Conservation (phyloP, 768 basidiomycete genomes). For the Sporobolomyces roseus region DNA sequence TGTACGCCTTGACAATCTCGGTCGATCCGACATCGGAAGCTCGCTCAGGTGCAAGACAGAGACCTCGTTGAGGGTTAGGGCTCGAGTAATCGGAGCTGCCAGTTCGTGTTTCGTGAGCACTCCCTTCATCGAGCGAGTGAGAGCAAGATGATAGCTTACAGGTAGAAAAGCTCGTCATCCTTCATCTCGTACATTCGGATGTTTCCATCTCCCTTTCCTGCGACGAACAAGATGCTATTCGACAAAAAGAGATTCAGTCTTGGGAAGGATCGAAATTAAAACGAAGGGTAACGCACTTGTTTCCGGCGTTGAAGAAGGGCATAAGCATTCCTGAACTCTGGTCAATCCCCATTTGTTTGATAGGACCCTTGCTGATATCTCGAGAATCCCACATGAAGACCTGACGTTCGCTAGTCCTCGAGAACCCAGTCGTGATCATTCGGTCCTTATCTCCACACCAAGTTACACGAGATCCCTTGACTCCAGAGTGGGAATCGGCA, state of each 20-base stretch:
- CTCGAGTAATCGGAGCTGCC: slow-evolving; percentile 81
- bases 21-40: slow-evolving; percentile 83
- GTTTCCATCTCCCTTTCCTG: slow-evolving; percentile 73
- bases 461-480: slow-evolving; percentile 81
- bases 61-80: slow-evolving; percentile 87
- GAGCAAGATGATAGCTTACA: slow-evolving; percentile 35
- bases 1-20: slow-evolving; percentile 93
- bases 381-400: slow-evolving; percentile 84
- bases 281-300: slow-evolving; percentile 53
- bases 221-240: slow-evolving; percentile 8
- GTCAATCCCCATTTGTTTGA: slow-evolving; percentile 77
- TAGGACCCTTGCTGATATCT: slow-evolving; percentile 57
- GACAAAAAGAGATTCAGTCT: slow-evolving; percentile 12
- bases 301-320: slow-evolving; percentile 97
- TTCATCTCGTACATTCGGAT: slow-evolving; percentile 96
- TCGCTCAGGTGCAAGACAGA: slow-evolving; percentile 92
- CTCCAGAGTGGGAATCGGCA: slow-evolving; percentile 82
- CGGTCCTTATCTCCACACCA: slow-evolving; percentile 89
- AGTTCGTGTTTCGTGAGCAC: too few relatives aligned
- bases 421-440: slow-evolving; percentile 92
- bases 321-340: slow-evolving; percentile 89
- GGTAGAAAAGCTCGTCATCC: slow-evolving; percentile 66
- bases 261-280: background rate
- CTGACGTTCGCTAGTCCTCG: slow-evolving; percentile 93
- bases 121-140: slow-evolving; percentile 42